Evolutionary conservation across 140 eudicot species (phyloP), one percentile per base, ranked within the genome.

Genomic region (Oenanthe javanica): DNA sequence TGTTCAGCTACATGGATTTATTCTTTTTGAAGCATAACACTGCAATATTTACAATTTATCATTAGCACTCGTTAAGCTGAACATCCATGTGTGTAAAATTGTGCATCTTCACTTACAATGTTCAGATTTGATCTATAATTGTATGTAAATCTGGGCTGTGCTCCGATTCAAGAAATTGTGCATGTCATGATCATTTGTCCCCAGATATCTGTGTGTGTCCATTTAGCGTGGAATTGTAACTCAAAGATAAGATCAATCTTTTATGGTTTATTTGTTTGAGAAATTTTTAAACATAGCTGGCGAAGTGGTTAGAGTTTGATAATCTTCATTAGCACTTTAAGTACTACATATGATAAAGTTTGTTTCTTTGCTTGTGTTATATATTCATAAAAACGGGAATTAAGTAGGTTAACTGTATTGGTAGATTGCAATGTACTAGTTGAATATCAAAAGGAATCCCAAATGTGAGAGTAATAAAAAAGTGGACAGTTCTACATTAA

Each of bases 341-440:
- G 72, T 66, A 27, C 40, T 66, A 27, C 36, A 66, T 36, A 52
- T 52, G 61, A 52, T 11, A 14, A 43, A 25, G n/a, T 13, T 14
- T 69, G 43, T 14, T 36, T 38, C 75, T 4, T 27, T 12, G 38
- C 4, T 27, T 6, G 5, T 42, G 91, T 94, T 31, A 94, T 96
- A 75, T 93, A 89, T 76, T 85, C 88, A 85, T 83, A 91, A 49
- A 94, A 96, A 52, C 85, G 88, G 86, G 90, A 93, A 43, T 94
- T 89, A 86, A 88, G 90, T 86, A n/a, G 21, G 59, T 57, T 40
- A 49, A 10, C 16, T 25, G 14, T 31, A 66, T 27, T 27, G 36
- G 42, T 31, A 61, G 69, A 66, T 66, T 66, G 19, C 72, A 11
- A 3, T 2, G 42, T 25, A 27, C 3, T 25, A 9, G 2, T 31